Evolutionary conservation across 2,329 filamentous ascomycete species (phyloP), one percentile per base, ranked within the genome.

Genomic region (Byssothecium circinans): DNA sequence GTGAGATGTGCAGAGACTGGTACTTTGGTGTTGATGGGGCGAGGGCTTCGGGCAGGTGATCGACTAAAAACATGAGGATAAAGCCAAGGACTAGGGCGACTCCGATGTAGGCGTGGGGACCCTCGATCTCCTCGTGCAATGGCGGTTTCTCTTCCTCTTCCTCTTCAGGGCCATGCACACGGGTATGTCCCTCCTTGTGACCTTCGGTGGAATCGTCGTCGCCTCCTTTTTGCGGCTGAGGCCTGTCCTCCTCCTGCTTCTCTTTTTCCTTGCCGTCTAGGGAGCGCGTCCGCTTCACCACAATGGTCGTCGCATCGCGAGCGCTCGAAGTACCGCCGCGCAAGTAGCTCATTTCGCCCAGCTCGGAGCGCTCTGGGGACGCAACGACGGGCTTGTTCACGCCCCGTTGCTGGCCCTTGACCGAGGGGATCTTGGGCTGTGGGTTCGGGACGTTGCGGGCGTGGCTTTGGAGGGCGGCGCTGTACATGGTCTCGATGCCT

Each of bases 1-100:
- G 78, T 47, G 89, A 95, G 61, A 97, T 94, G 65, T 96, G 90
- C 55, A 91, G 85, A 14, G 86, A 88, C 43, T 84, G 78, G 12
- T 86, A 84, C 30, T 81, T 78, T 17, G 81, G 75, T 60, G 85
- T 84, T 30, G 88, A 75, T 33, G 64, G 60, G 2, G 63, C 52
- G 8, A 71, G 49, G 8, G 68, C 62, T 56, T 69, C 47, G 43
- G 68, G 61, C 17, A 70, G 52, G 46, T 71, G 61, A 72, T 99
- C 92, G 64, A 99, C 87, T 18, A 99, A 81, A 67, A 96, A 97
- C 94, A 99, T 99, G 56, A 96, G 81, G 47, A 96, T 84, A 71
- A 97, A 99, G 11, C 94, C 94, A 14, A 89, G 76, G 45, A 95
- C 84, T 42, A 99, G 77, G 2, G 91, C 89, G 44, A 97, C 79